Evolutionary conservation across 78 protist species (phyloP).

Genomic region (slime mould (Dictyostelium discoideum)): DNA sequence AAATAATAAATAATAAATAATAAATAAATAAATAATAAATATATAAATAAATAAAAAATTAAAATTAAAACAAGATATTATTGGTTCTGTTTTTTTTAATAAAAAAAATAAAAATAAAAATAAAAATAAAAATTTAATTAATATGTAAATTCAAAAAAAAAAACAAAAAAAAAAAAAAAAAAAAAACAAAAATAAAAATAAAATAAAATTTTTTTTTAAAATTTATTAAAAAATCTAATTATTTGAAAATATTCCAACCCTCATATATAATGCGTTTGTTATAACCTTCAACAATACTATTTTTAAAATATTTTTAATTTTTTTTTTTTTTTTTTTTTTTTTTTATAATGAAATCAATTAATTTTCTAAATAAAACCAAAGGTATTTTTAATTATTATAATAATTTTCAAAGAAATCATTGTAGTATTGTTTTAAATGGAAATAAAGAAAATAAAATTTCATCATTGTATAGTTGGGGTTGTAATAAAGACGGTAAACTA

Average conservation of each 20-base stretch:
- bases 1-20: too few species aligned
- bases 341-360: neutral
- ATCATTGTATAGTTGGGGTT: constrained; percentile 33
- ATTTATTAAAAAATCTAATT: neutral
- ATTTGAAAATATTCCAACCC: neutral
- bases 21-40: neutral
- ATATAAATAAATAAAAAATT: neutral
- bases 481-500: constrained; percentile 46
- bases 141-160: neutral
- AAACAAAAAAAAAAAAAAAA: neutral
- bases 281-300: neutral
- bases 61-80: neutral
- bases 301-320: neutral
- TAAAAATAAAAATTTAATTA: neutral
- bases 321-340: neutral
- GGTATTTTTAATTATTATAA: neutral
- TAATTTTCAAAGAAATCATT: neutral
- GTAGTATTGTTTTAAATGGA: neutral
- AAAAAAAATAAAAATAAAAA: neutral
- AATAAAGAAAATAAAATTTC: neutral
- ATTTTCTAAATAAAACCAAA: neutral
- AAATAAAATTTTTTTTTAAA: too few species aligned
- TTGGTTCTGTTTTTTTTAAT: neutral
- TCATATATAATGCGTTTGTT: neutral
- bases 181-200: neutral